Conservation (phyloP, 768 basidiomycete species). For the Tulasnella sp. region DNA sequence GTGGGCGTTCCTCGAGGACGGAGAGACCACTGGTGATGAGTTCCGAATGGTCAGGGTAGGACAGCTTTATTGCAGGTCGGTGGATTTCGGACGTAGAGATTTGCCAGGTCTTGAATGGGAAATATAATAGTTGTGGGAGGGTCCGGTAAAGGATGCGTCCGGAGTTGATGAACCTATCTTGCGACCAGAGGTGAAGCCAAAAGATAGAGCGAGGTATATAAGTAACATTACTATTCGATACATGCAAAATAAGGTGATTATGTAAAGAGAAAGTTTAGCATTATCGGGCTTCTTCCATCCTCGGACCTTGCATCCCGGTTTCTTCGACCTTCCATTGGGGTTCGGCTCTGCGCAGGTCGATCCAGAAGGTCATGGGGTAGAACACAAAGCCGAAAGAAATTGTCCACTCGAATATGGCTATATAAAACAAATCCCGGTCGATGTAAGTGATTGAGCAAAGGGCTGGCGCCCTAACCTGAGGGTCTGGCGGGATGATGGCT, state of each 20-base stretch:
- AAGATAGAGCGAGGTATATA: not conserved
- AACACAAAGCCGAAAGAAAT: slow-evolving; percentile 66
- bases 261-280: not conserved
- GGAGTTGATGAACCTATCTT: no score
- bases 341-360: slow-evolving; percentile 42
- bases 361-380: slow-evolving; percentile 64
- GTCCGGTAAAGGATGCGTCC: no score
- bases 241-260: not conserved
- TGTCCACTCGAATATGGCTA: slow-evolving; percentile 68
- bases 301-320: not conserved
- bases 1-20: not conserved
- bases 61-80: not conserved
- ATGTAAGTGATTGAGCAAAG: not conserved
- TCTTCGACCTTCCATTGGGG: not conserved
- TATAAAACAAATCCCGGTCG: not conserved
- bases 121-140: no score
- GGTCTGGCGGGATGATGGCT: no score
- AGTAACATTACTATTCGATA: not conserved
- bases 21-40: not conserved
- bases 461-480: no score
- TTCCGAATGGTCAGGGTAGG: not conserved
- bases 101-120: no score
- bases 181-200: not conserved
- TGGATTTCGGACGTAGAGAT: no score
- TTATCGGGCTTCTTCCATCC: not conserved